These are phyloP conservation scores for Begonia fuchsioides DNA, from an alignment of 306 rosid genomes.

Conservation along the genomic window DNA sequence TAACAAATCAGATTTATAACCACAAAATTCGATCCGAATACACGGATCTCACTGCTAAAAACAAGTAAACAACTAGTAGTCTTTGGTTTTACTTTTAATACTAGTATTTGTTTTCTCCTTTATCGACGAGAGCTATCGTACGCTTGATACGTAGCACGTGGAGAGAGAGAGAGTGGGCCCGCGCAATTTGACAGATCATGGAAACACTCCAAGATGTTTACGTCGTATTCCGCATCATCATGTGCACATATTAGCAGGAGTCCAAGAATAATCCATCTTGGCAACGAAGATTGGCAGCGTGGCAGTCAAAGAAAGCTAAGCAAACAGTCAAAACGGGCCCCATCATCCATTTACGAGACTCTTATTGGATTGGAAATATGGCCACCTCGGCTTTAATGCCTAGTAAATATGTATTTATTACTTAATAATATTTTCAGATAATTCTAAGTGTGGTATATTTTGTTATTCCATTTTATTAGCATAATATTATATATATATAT, in stretches of 20 bases:
- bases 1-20: too few species aligned
- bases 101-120: too few species aligned
- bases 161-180: not conserved
- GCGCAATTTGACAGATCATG: not conserved
- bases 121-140: too few species aligned
- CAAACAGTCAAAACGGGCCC: not conserved
- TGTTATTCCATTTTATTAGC: too few species aligned
- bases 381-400: not conserved
- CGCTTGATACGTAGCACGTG: not conserved
- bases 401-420: not conserved
- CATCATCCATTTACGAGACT: constrained; percentile 6
- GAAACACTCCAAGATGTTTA: not conserved
- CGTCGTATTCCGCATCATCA: constrained; percentile 11
- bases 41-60: too few species aligned
- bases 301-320: constrained; percentile 1
- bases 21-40: too few species aligned
- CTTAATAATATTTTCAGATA: not conserved
- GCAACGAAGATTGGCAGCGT: constrained; percentile 1
- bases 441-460: too few species aligned
- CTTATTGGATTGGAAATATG: not conserved
- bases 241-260: constrained; percentile 14
- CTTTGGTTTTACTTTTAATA: too few species aligned
- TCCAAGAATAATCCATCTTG: not conserved
- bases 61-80: too few species aligned
- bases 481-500: too few species aligned